phyloP scores from a whole-genome alignment of 441 rosid genomes.

The Dalechampia spathulata region DNA sequence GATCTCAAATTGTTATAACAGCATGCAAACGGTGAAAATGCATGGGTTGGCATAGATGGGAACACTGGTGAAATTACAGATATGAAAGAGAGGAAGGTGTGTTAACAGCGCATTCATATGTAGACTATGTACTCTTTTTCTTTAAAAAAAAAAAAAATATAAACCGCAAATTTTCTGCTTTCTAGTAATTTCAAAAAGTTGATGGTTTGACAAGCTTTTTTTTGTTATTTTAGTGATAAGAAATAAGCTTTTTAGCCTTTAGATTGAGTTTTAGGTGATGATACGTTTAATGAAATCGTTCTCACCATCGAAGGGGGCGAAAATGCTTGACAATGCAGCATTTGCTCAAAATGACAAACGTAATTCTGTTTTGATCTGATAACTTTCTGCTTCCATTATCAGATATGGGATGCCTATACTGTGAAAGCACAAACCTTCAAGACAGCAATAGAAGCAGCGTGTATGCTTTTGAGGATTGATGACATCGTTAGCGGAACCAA shows the following conservation, averaged over 20 bases:
- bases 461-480: conserved; percentile 86
- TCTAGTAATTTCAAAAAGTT: neutral
- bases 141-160: too few relatives aligned
- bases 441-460: conserved; percentile 88
- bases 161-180: neutral
- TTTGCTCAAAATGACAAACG: too few relatives aligned
- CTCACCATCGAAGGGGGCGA: too few relatives aligned
- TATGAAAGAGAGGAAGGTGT: conserved; percentile 82
- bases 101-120: too few relatives aligned
- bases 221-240: too few relatives aligned
- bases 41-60: conserved; percentile 91
- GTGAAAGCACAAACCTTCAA: conserved; percentile 93
- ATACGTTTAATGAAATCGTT: too few relatives aligned
- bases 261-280: too few relatives aligned
- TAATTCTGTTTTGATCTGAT: neutral
- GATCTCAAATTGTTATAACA: conserved; percentile 10
- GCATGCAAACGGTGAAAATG: conserved; percentile 95
- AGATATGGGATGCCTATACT: conserved; percentile 95
- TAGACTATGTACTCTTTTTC: too few relatives aligned
- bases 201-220: too few relatives aligned
- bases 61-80: conserved; percentile 81
- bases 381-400: conserved; percentile 2
- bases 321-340: too few relatives aligned
- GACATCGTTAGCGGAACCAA: conserved; percentile 95
- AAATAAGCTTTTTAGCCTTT: too few relatives aligned